These are phyloP conservation scores for Fusarium begoniae DNA, from an alignment of 2,329 filamentous ascomycete genomes.

Conservation along the genomic window DNA sequence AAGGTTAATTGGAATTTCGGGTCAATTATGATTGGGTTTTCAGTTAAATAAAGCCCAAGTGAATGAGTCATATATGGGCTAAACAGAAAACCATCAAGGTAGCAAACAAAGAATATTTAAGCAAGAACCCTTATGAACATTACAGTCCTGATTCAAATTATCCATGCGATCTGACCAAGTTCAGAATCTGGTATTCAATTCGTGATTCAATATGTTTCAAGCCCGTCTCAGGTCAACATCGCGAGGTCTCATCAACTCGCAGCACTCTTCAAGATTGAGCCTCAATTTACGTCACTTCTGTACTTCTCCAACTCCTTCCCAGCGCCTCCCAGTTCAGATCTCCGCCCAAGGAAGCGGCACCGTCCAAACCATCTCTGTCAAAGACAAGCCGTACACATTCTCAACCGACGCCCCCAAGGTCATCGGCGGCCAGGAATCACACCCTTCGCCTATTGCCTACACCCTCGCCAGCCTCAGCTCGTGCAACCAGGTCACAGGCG, in stretches of 20 bases:
- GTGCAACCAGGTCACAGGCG: neutral
- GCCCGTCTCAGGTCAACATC: accelerated
- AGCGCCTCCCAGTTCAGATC: neutral
- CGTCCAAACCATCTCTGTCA: neutral
- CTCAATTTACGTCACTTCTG: neutral
- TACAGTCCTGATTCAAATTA: accelerated
- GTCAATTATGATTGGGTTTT: neutral
- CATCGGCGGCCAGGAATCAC: neutral
- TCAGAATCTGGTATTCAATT: neutral
- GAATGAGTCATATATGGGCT: neutral
- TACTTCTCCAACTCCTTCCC: neutral
- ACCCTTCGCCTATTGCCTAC: neutral
- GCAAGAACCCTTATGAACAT: no score
- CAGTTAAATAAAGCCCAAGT: no score
- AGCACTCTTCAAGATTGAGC: neutral
- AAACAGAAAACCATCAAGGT: neutral
- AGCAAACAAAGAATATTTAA: neutral
- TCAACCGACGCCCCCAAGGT: neutral
- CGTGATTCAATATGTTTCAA: neutral
- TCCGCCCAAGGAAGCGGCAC: neutral
- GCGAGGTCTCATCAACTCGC: neutral
- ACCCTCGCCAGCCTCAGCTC: neutral
- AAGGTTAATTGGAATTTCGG: neutral
- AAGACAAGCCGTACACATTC: neutral
- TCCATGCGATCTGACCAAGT: accelerated